Conservation (phyloP, 345 rosid genomes). For the Rhizophora apiculata region DNA sequence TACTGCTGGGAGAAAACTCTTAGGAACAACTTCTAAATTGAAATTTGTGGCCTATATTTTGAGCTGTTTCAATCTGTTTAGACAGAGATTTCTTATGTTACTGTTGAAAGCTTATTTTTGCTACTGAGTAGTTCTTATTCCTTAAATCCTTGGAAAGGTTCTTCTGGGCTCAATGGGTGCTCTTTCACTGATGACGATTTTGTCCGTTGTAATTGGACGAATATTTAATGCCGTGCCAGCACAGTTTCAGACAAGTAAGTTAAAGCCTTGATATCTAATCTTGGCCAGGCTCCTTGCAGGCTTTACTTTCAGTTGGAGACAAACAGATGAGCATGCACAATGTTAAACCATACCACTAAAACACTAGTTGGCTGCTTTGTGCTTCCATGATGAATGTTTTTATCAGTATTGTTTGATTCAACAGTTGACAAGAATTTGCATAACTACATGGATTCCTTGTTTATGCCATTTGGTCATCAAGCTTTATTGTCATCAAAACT, state of each 20-base stretch:
- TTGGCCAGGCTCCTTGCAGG: conserved; percentile 5
- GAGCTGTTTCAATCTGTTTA: no score
- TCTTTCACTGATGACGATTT: conserved; percentile 87
- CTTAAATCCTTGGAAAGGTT: conserved; percentile 59
- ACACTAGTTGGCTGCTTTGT: background rate
- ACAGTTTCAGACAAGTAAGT: conserved; percentile 94
- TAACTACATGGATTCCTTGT: no score
- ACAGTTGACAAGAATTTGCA: no score
- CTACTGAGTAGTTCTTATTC: conserved; percentile 3
- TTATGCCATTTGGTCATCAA: no score
- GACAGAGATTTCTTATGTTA: background rate
- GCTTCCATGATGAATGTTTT: background rate
- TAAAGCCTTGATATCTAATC: conserved; percentile 3
- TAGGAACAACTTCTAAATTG: background rate
- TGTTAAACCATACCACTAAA: background rate
- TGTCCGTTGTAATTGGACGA: conserved; percentile 88
- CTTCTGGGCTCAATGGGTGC: conserved; percentile 98
- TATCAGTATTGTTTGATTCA: background rate
- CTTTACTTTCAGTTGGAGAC: background rate
- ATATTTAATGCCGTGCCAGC: conserved; percentile 93
- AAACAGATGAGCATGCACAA: background rate
- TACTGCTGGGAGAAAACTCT: background rate
- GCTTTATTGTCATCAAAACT: no score
- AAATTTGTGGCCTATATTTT: background rate
- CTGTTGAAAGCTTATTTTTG: background rate